phyloP scores from a whole-genome alignment of 768 basidiomycete genomes.

The Trametopsis cervina region DNA sequence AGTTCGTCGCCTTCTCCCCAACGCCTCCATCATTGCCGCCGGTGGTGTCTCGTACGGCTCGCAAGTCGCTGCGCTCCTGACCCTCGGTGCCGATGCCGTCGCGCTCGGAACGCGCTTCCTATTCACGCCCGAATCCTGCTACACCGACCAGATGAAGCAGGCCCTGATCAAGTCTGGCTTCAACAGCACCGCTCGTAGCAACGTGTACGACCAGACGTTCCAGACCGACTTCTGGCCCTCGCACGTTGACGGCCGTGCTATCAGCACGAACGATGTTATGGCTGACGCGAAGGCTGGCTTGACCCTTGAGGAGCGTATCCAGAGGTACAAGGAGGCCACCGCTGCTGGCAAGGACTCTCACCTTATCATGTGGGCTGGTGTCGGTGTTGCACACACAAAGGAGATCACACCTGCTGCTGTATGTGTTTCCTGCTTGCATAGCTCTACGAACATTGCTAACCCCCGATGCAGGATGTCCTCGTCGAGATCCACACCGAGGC shows the following conservation, averaged over 20 bases:
- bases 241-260: constrained; percentile 39
- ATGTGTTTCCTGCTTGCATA: neutral
- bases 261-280: constrained; percentile 47
- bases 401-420: constrained; percentile 14
- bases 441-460: neutral
- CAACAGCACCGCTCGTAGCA: constrained; percentile 25
- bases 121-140: constrained; percentile 53
- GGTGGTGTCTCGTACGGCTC: constrained; percentile 63
- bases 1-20: constrained; percentile 38
- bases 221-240: constrained; percentile 28
- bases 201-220: constrained; percentile 28
- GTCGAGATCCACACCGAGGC: constrained; percentile 10
- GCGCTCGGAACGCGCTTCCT: constrained; percentile 76
- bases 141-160: constrained; percentile 28
- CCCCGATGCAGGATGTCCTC: constrained; percentile 8
- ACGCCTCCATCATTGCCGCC: constrained; percentile 55
- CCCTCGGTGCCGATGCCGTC: constrained; percentile 61
- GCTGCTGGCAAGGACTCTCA: constrained; percentile 9
- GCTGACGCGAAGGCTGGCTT: constrained; percentile 30
- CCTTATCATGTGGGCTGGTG: constrained; percentile 15
- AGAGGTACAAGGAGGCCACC: constrained; percentile 11
- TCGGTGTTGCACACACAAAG: constrained; percentile 12
- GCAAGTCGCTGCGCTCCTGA: constrained; percentile 59
- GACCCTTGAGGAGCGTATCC: constrained; percentile 12
- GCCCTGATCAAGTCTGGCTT: constrained; percentile 23